A percentile compares a stretch with the other conserved stretches of the same genome.
Conservation (phyloP, 2,329 filamentous ascomycete genomes). For the Penicillium nordicum region DNA sequence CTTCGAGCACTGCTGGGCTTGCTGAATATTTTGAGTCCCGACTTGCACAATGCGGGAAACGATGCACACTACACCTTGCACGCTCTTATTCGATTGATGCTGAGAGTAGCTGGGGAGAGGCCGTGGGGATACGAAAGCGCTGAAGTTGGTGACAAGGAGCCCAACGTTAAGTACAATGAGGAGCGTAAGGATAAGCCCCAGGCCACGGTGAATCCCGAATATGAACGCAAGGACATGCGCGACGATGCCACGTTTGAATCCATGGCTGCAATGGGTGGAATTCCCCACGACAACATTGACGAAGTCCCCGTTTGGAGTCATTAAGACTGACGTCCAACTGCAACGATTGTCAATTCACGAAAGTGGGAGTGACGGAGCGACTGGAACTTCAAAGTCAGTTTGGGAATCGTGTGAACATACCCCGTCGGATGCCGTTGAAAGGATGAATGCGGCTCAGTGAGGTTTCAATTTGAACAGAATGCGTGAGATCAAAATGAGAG, state of each 20-base stretch:
- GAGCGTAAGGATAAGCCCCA: neutral
- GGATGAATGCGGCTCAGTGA: neutral
- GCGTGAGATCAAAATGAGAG: slow-evolving; percentile 1
- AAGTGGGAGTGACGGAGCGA: neutral
- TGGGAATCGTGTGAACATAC: neutral
- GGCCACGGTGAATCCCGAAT: neutral
- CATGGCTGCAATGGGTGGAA: neutral
- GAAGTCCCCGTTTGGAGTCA: neutral
- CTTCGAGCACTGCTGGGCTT: slow-evolving; percentile 61
- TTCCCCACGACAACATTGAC: neutral
- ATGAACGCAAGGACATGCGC: neutral
- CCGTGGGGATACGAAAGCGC: neutral
- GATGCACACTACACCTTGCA: slow-evolving; percentile 78
- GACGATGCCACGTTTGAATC: neutral
- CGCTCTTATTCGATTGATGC: slow-evolving; percentile 61
- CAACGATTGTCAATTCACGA: neutral
- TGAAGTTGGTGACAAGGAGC: neutral
- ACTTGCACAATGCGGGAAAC: slow-evolving; percentile 84
- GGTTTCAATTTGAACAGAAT: neutral
- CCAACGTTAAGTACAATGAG: neutral
- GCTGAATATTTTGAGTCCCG: slow-evolving; percentile 59
- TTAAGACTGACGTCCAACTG: neutral
- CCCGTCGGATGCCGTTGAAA: neutral
- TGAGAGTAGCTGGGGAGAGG: slow-evolving; percentile 5
- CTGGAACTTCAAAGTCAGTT: neutral